Evolutionary conservation across 2,329 filamentous ascomycete genomes (phyloP), one percentile per base, ranked within the genome.

Genomic region (Penicillium sp.): DNA sequence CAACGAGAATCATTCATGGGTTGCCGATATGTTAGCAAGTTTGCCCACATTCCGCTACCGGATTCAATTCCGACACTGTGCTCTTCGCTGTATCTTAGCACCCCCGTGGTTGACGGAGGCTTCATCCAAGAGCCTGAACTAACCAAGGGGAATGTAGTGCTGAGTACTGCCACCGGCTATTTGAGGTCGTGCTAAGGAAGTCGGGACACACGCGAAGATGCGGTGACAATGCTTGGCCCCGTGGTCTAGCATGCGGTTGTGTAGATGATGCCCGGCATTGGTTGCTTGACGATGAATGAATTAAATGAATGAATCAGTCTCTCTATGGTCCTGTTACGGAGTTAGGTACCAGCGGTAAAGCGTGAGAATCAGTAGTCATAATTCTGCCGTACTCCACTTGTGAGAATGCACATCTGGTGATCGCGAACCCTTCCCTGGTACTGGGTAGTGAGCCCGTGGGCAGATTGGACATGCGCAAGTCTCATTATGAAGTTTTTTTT

Each of bases 31-130:
- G 23, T 18, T 51, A 8, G 38, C 7, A 2, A 2, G 12, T n/a
- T 13, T 41, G 26, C 31, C 42, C 29, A 28, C 29, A 6, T 45
- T 46, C 29, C 39, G 24, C 2, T 21, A 29, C 10, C 44, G 44
- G 15, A 21, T 52, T 23, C 34, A 47, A 38, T 38, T 52, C 29
- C 44, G 36, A 10, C 41, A 44, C 36, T 52, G 49, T 10, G 44
- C 10, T 3, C 24, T 16, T 13, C 6, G 9, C 16, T 38, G 34
- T 16, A 18, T 36, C 7, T 16, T 16, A 26, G 24, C 34, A 18
- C 8, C n/a, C 34, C 15, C n/a, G 8, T 8, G 8, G 16, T 12
- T 12, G 34, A 12, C 34, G 8, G 16, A 38, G 16, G 34, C 16
- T 18, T 38, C 3, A 10, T 33, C 9, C 9, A 5, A 21, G 15